Percentiles rank a stretch among this genome's conserved stretches.
Conservation (phyloP, 805 yeast genomes). For the Hanseniaspora singularis region DNA sequence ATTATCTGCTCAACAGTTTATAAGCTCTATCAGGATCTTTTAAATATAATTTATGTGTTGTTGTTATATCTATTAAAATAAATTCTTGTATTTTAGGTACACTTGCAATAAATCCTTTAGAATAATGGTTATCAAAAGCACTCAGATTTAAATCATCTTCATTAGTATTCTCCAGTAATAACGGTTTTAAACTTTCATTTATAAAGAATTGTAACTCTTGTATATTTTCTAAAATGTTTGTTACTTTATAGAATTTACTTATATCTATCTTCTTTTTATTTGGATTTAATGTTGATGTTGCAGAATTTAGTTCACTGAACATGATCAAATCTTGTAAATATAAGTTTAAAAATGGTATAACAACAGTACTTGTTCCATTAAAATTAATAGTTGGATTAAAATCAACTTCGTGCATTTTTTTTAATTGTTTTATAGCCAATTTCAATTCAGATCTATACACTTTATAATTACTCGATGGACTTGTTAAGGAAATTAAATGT, state of each 20-base stretch:
- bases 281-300: constrained; percentile 39
- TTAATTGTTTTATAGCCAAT: constrained; percentile 29
- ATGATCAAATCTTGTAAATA: constrained; percentile 71
- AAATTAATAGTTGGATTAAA: constrained; percentile 22
- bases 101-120: constrained; percentile 27
- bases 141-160: too few species aligned
- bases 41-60: constrained; percentile 47
- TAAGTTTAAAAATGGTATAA: constrained; percentile 64
- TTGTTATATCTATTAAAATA: constrained; percentile 57
- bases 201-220: constrained; percentile 46
- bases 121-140: too few species aligned
- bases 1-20: constrained; percentile 34
- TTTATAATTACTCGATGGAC: constrained; percentile 61
- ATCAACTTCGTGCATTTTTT: constrained; percentile 25
- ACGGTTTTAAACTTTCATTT: constrained; percentile 16
- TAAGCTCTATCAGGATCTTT: constrained; percentile 59
- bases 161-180: background rate
- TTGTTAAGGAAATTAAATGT: constrained; percentile 54
- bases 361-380: constrained; percentile 31
- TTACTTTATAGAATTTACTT: constrained; percentile 58
- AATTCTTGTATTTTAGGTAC: constrained; percentile 36
- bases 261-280: constrained; percentile 48
- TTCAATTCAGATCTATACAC: constrained; percentile 55
- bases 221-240: constrained; percentile 52
- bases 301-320: constrained; percentile 71